Evolutionary conservation across 345 rosid species (phyloP).

Genomic region (Litchi chinensis): DNA sequence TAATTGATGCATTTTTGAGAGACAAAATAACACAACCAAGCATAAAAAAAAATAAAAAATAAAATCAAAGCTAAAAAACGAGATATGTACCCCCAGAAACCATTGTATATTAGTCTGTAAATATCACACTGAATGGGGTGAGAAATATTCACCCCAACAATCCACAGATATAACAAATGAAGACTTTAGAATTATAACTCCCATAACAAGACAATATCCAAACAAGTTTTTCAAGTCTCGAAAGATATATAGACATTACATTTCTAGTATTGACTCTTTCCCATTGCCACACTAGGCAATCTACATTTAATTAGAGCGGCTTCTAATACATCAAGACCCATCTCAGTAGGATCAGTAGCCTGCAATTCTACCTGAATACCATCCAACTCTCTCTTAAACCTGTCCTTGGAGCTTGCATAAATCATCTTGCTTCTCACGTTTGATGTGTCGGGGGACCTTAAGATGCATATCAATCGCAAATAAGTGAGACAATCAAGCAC

Average conservation of each 20-base stretch:
- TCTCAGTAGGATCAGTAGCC: constrained; percentile 73
- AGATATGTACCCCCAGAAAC: constrained; percentile 31
- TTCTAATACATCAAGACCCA: constrained; percentile 71
- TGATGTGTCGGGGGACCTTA: constrained; percentile 65
- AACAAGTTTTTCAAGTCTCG: constrained; percentile 28
- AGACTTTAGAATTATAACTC: constrained; percentile 18
- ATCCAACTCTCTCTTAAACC: constrained; percentile 66
- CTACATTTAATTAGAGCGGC: constrained; percentile 48
- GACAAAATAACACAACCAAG: neutral
- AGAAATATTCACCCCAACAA: constrained; percentile 32
- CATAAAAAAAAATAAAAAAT: no score
- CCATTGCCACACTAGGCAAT: constrained; percentile 18
- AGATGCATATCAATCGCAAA: neutral
- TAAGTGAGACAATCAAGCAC: neutral
- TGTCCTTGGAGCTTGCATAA: constrained; percentile 73
- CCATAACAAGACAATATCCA: constrained; percentile 27
- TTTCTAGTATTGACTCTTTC: constrained; percentile 18
- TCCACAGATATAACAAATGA: constrained; percentile 32
- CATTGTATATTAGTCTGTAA: constrained; percentile 35
- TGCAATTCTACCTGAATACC: constrained; percentile 72
- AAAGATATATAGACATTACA: constrained; percentile 41
- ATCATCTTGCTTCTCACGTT: constrained; percentile 78
- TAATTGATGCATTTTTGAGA: neutral
- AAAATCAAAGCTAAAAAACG: constrained; percentile 11
- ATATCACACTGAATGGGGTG: constrained; percentile 30